Base-by-base conservation (phyloP, 495 filamentous ascomycete genomes). In the Talaromyces proteolyticus region DNA sequence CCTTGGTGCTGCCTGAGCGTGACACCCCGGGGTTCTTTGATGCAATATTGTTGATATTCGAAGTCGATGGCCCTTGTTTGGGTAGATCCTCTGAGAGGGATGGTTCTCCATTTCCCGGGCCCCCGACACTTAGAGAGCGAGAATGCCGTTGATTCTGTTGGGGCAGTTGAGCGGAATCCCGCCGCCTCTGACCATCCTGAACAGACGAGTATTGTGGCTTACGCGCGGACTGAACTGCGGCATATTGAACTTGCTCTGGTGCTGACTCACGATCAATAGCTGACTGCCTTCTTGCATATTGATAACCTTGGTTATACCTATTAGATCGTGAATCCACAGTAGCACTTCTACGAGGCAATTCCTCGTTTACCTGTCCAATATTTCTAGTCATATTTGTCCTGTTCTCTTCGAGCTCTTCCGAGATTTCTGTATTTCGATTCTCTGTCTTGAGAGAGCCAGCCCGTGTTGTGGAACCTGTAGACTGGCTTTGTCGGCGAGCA, bases 401-500 rank as follows among this genome's bases (percentile, higher is more conserved):
- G n/a, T 20, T 49, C 21, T 40, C 18, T 34, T 40, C 34, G 14
- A 6, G 22, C 19, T 38, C 25, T 7, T 20, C 23, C 40, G 19
- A 21, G 4, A 16, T 39, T 10, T 14, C 8, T 8, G 14, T 34
- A 14, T 14, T 34, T 34, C 29, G 8, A 14, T 8, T 34, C 29
- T 34, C 29, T 14, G 29, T 45, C 42, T 12, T 29, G n/a, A 18
- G n/a, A 4, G 29, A 3, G 24, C 23, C 38, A 19, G 48, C 43
- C 17, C 51, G 49, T 6, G 52, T 41, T 10, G 56, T 50, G 38
- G 55, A 24, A 45, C 55, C 52, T 54, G 59, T 45, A 51, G 61
- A 42, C 25, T 63, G 59, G 16, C 55, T 53, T 42, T 65, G 65
- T 34, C 65, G 57, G 23, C 65, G 62, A 20, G 66, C 68, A 48